phyloP scores from a whole-genome alignment of 148 eudicot species.

The Rhododendron ovatum region DNA sequence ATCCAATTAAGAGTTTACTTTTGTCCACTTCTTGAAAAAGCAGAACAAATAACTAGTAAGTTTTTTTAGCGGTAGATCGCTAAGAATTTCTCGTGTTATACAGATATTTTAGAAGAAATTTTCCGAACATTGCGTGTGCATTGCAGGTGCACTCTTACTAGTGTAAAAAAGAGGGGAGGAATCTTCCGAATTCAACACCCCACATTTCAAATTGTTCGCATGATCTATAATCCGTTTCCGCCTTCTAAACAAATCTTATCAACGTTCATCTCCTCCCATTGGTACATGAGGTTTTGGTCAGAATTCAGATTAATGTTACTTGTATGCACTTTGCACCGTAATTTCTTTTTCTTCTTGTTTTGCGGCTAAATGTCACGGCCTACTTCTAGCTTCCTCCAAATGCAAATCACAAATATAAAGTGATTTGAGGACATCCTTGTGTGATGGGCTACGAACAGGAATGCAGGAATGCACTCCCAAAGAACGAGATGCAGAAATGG shows the following conservation, averaged over 20 bases:
- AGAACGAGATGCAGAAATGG: background rate
- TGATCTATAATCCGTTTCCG: background rate
- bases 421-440: background rate
- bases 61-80: background rate
- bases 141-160: background rate
- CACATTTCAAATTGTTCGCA: background rate
- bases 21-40: background rate
- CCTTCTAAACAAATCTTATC: background rate
- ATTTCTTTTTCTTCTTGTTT: background rate
- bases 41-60: background rate
- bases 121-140: background rate
- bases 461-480: background rate
- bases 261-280: background rate
- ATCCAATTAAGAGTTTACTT: background rate
- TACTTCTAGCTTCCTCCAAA: background rate
- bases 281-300: background rate
- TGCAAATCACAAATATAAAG: background rate
- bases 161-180: background rate
- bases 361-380: background rate
- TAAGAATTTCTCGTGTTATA: background rate
- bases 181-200: background rate
- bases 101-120: background rate
- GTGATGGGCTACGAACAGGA: background rate
- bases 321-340: background rate
- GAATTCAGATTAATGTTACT: background rate